Conservation (phyloP, 768 basidiomycete species). For the Hemileccinum rubropunctum region DNA sequence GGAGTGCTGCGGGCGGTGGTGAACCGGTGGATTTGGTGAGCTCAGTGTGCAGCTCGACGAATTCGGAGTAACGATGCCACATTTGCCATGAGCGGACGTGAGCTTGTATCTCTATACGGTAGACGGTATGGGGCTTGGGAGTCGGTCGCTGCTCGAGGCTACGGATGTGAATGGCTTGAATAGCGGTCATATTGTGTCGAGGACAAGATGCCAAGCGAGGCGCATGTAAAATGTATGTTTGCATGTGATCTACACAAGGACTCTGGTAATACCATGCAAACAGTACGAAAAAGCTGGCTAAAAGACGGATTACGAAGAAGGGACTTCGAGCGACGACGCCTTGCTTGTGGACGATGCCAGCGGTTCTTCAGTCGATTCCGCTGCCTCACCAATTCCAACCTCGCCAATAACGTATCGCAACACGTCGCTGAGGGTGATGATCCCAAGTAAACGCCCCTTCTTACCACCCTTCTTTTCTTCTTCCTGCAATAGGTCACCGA, state of each 20-base stretch:
- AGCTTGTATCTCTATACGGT: conserved; percentile 80
- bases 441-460: conserved; percentile 79
- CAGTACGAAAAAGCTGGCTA: conserved; percentile 3
- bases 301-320: conserved; percentile 9
- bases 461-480: conserved; percentile 78
- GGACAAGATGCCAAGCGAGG: conserved; percentile 1
- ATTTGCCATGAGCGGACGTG: conserved; percentile 92
- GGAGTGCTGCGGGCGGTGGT: conserved; percentile 77
- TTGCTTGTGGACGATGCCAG: conserved; percentile 9
- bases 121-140: conserved; percentile 81
- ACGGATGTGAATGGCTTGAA: conserved; percentile 72
- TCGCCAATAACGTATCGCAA: conserved; percentile 78
- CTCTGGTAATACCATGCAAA: conserved; percentile 1
- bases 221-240: conserved; percentile 2
- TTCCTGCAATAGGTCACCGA: conserved; percentile 46
- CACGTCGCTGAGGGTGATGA: conserved; percentile 89
- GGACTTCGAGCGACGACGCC: conserved; percentile 15
- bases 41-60: conserved; percentile 81
- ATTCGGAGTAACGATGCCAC: conserved; percentile 94
- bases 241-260: conserved; percentile 18
- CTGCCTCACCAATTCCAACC: conserved; percentile 47
- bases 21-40: conserved; percentile 76
- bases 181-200: conserved; percentile 53
- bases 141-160: conserved; percentile 62
- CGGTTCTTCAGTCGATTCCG: conserved; percentile 35